These are phyloP conservation scores for Rhizoctonia solani DNA, from an alignment of 1,284 basidiomycete genomes.

Conservation along the genomic window DNA sequence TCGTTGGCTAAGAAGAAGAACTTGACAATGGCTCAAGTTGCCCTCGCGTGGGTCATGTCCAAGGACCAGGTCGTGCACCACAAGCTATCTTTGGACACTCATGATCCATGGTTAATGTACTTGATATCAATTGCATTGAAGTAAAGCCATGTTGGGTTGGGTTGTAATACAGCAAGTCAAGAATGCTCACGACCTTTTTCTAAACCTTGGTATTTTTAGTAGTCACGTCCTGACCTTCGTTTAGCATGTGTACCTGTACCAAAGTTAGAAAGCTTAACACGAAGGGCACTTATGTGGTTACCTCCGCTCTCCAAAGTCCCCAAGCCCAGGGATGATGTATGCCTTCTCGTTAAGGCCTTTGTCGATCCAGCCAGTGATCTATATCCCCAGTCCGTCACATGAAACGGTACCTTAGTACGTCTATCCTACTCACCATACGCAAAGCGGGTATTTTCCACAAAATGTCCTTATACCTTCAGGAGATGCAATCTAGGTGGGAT, in stretches of 20 bases:
- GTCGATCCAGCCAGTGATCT: conserved; percentile 98
- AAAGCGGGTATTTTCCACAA: conserved; percentile 79
- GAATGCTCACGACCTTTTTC: not conserved
- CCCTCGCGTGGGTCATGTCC: conserved; percentile 39
- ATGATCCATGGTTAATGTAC: not conserved
- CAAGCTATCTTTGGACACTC: conserved; percentile 41
- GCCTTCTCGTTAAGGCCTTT: conserved; percentile 87
- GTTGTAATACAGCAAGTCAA: not conserved
- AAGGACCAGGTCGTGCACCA: conserved; percentile 38
- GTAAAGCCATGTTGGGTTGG: not conserved
- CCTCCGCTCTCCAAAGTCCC: conserved; percentile 91
- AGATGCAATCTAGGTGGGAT: conserved; percentile 72
- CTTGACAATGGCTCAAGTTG: conserved; percentile 41
- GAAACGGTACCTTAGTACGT: not conserved
- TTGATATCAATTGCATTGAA: not conserved
- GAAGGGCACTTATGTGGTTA: conserved; percentile 41
- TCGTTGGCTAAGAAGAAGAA: conserved; percentile 37
- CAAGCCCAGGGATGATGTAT: conserved; percentile 88
- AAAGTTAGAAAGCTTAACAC: not conserved
- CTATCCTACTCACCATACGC: conserved; percentile 66
- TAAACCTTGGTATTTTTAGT: not conserved
- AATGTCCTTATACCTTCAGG: conserved; percentile 91
- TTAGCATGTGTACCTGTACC: conserved; percentile 25
- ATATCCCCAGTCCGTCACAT: not conserved
- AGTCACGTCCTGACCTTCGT: too few relatives aligned